Percentiles rank a stretch among this genome's conserved stretches.
Conservation (phyloP, 371 early-diverging fungal genomes). For the Mucor circinelloides region DNA sequence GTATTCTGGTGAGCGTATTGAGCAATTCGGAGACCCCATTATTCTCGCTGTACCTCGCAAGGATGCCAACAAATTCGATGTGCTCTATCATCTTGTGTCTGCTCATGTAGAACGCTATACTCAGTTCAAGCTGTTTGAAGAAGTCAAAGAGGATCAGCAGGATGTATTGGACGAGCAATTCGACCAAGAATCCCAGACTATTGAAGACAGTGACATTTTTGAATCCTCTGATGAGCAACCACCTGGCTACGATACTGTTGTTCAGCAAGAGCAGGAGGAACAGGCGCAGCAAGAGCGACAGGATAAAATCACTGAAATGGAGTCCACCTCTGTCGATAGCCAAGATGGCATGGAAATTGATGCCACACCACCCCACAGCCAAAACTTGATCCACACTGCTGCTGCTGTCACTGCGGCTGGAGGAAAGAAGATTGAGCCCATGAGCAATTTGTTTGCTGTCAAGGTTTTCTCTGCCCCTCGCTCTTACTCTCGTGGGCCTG, state of each 20-base stretch:
- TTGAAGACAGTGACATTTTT: background rate
- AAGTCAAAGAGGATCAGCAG: slow-evolving; percentile 17
- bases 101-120: slow-evolving; percentile 44
- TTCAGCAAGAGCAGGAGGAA: background rate
- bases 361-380: background rate
- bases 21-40: slow-evolving; percentile 47
- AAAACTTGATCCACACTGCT: slow-evolving; percentile 42
- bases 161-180: background rate
- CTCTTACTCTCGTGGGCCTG: background rate
- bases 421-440: slow-evolving; percentile 37
- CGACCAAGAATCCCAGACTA: background rate
- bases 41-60: slow-evolving; percentile 35
- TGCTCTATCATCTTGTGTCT: slow-evolving; percentile 32
- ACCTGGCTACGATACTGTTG: background rate
- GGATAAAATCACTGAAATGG: background rate
- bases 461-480: slow-evolving; percentile 34
- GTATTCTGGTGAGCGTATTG: background rate
- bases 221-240: slow-evolving; percentile 2
- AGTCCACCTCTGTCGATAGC: background rate
- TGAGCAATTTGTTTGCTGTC: slow-evolving; percentile 46
- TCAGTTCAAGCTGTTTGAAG: slow-evolving; percentile 45
- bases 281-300: background rate
- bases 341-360: slow-evolving; percentile 19
- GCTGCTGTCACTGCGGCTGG: slow-evolving; percentile 52
- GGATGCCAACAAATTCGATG: slow-evolving; percentile 30